These are phyloP conservation scores for Akanthomyces uredinophilus DNA, from an alignment of 2,329 filamentous ascomycete genomes.

Conservation along the genomic window DNA sequence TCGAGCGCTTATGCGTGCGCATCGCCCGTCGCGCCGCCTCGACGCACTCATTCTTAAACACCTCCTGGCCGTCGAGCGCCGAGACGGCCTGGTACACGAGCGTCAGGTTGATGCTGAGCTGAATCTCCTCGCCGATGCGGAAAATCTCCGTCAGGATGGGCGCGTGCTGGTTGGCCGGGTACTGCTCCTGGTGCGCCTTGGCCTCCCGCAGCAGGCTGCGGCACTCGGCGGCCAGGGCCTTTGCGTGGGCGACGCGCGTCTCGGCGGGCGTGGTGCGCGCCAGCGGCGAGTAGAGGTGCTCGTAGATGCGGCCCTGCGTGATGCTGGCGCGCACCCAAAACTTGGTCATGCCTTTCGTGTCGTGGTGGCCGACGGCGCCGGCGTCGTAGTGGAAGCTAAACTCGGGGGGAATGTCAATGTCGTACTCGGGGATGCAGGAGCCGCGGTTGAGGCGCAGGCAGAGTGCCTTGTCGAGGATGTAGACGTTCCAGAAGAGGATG, in stretches of 20 bases:
- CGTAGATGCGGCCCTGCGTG: slow-evolving; percentile 56
- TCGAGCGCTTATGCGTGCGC: slow-evolving; percentile 40
- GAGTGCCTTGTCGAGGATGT: slow-evolving; percentile 54
- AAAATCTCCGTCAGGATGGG: slow-evolving; percentile 40
- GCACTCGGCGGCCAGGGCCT: slow-evolving; percentile 33
- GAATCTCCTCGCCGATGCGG: slow-evolving; percentile 43
- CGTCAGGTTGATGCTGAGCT: slow-evolving; percentile 43
- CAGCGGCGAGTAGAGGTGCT: slow-evolving; percentile 45
- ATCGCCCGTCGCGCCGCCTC: slow-evolving; percentile 45
- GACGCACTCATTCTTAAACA: slow-evolving; percentile 45
- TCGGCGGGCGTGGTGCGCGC: slow-evolving; percentile 36
- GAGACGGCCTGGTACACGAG: slow-evolving; percentile 51
- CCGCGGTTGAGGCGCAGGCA: slow-evolving; percentile 55
- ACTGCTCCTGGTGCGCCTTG: slow-evolving; percentile 29
- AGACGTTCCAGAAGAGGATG: slow-evolving; percentile 46
- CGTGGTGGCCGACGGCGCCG: slow-evolving; percentile 7
- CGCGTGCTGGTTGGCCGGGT: slow-evolving; percentile 32
- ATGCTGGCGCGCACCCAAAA: slow-evolving; percentile 52
- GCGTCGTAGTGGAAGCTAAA: slow-evolving; percentile 38
- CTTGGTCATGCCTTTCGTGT: slow-evolving; percentile 34
- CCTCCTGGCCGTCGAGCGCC: slow-evolving; percentile 34
- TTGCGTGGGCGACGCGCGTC: slow-evolving; percentile 36
- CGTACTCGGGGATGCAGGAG: slow-evolving; percentile 53
- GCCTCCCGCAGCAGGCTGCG: slow-evolving; percentile 30
- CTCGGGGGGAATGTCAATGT: slow-evolving; percentile 46